Evolutionary conservation across 768 basidiomycete genomes (phyloP), one percentile per base, ranked within the genome.

Genomic region (Agrocybe chaxingu): DNA sequence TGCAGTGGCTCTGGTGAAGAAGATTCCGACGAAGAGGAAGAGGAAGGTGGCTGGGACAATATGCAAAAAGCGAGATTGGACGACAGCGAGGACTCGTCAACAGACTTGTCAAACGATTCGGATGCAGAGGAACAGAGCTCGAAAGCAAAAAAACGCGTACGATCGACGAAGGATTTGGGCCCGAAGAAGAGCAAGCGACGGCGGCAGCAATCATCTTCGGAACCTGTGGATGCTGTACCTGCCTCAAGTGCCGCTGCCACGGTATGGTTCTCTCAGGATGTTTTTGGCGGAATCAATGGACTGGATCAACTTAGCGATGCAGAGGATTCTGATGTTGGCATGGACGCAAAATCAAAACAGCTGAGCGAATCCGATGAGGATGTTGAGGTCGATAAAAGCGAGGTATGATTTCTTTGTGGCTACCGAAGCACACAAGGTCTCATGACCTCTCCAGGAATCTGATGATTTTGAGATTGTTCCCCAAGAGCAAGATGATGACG

Each of bases 211-310:
- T 74, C 77, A 2, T 72, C 76, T 31, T 70, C 81, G 32, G 72
- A 73, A 16, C 66, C 64, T 33, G 68, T 73, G 0, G 63, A 67
- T 52, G 48, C 58, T 10, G 45, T 48, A 12, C 54, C 65, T 13
- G 58, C 63, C 1, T 62, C 69, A 10, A 61, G 77, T 57, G 78
- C 78, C 41, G 76, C 84, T 40, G 81, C 93, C 2, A 79, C 87
- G 58, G 65, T 98, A n/a, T 99, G 97, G 97, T 99, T 98, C 70
- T 86, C 89, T 56, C 96, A 97, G 68, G 87, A 89, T 45, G 68
- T 97, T 39, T 99, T 99, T 75, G 78, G 82, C 44, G 87, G 79
- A 18, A 66, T 81, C 6, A 81, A 78, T 38, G 77, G 60, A 5
- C 63, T 71, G 5, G 70, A 64, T 3, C 62, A 62, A 48, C 54